Evolutionary conservation across 2,329 filamentous ascomycete genomes (phyloP).

Genomic region (Fusarium brachygibbosum): DNA sequence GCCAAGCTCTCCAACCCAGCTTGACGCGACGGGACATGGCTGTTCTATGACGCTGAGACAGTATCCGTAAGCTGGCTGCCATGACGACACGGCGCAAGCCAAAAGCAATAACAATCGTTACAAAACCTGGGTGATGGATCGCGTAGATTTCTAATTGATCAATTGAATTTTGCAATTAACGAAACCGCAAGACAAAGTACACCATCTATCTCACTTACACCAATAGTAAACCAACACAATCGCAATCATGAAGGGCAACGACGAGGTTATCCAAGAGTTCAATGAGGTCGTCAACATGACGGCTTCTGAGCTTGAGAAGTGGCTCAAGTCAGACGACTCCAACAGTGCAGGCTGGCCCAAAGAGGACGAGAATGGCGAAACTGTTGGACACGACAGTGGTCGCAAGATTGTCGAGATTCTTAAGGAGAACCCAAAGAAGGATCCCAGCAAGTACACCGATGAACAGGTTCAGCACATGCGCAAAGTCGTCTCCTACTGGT

Average conservation of each 20-base stretch:
- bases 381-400: conserved; percentile 73
- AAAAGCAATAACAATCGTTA: conserved; percentile 28
- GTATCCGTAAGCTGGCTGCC: conserved; percentile 9
- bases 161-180: conserved; percentile 4
- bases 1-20: conserved; percentile 1
- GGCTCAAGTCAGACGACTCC: conserved; percentile 72
- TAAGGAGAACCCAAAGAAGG: conserved; percentile 70
- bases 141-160: background rate
- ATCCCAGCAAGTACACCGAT: conserved; percentile 68
- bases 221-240: background rate
- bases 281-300: conserved; percentile 77
- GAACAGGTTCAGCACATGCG: conserved; percentile 70
- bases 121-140: conserved; percentile 13
- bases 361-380: conserved; percentile 69
- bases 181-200: background rate
- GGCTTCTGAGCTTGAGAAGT: conserved; percentile 69
- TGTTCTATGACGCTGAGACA: conserved; percentile 43
- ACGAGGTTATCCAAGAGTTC: conserved; percentile 67
- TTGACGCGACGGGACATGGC: background rate
- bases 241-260: conserved; percentile 47
- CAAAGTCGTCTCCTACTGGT: conserved; percentile 73
- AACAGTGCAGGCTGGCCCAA: conserved; percentile 71
- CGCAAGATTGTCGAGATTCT: conserved; percentile 74
- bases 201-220: background rate
- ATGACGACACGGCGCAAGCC: conserved; percentile 38